phyloP scores from a whole-genome alignment of 106 monocot species.

The Platanthera zijinensis region DNA sequence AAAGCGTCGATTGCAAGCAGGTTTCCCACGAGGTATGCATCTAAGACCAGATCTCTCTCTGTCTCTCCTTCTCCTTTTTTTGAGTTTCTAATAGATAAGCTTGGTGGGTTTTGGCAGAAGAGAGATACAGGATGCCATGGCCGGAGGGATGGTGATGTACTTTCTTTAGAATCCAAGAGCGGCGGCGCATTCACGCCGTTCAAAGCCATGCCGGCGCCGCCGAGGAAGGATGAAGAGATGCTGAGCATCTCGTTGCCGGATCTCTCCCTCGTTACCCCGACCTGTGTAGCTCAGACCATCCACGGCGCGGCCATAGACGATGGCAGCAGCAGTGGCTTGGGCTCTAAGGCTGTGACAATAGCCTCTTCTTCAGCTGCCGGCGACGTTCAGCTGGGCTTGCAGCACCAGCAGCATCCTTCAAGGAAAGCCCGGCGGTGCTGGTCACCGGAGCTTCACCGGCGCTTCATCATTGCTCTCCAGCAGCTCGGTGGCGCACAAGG shows the following conservation, averaged over 20 bases:
- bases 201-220: conserved; percentile 6
- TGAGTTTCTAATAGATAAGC: neutral
- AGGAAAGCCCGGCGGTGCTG: conserved; percentile 89
- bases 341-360: conserved; percentile 5
- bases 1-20: conserved; percentile 1
- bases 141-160: conserved; percentile 16
- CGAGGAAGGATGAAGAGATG: conserved; percentile 29
- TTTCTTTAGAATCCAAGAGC: conserved; percentile 16
- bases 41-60: neutral
- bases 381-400: conserved; percentile 4
- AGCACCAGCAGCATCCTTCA: conserved; percentile 22
- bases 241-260: conserved; percentile 19
- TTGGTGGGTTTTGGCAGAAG: conserved; percentile 10
- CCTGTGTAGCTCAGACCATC: neutral
- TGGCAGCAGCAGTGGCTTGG: conserved; percentile 4
- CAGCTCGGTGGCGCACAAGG: conserved; percentile 91
- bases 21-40: neutral
- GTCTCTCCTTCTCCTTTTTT: neutral
- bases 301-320: conserved; percentile 9
- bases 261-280: conserved; percentile 33
- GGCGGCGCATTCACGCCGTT: conserved; percentile 37
- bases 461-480: conserved; percentile 62
- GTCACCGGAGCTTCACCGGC: conserved; percentile 94
- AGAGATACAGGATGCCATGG: conserved; percentile 7
- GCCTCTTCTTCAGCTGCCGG: neutral